Percentiles rank a stretch among this genome's conserved stretches.
phyloP scores from a whole-genome alignment of 106 monocot genomes.

The Allium sativum region DNA sequence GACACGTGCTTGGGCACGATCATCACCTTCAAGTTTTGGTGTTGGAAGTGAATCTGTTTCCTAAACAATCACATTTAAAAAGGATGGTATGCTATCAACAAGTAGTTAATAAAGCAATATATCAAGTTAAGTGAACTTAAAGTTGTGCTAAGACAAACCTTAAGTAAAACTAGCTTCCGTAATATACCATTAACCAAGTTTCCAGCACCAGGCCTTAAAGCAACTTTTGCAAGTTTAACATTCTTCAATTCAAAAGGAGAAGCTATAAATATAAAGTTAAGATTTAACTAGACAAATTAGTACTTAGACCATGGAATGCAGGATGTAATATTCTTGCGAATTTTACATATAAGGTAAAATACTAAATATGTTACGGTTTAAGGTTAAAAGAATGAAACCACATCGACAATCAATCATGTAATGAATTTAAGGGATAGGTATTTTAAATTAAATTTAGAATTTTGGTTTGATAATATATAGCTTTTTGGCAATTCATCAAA shows the following conservation, averaged over 20 bases:
- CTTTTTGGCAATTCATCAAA: too few species aligned
- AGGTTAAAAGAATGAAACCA: too few species aligned
- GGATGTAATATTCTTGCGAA: too few species aligned
- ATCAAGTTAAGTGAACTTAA: neutral
- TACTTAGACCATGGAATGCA: too few species aligned
- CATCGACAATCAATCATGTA: too few species aligned
- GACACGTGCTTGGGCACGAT: slow-evolving; percentile 91
- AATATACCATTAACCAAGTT: slow-evolving; percentile 93
- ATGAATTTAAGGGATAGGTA: too few species aligned
- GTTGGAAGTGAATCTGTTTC: slow-evolving; percentile 70
- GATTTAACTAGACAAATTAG: too few species aligned
- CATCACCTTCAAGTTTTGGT: slow-evolving; percentile 90
- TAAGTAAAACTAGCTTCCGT: slow-evolving; percentile 54
- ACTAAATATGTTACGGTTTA: too few species aligned
- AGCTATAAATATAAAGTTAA: neutral
- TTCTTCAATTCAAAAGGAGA: slow-evolving; percentile 46
- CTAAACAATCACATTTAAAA: slow-evolving; percentile 25
- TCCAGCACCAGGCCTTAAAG: slow-evolving; percentile 93
- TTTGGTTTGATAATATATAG: too few species aligned
- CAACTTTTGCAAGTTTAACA: slow-evolving; percentile 85
- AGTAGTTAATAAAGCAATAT: neutral
- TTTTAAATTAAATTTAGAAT: too few species aligned
- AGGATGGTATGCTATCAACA: neutral
- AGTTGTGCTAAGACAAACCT: slow-evolving; percentile 33
- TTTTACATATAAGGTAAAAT: too few species aligned